Evolutionary conservation across 441 rosid species (phyloP).

Genomic region (Omphalea diandra): DNA sequence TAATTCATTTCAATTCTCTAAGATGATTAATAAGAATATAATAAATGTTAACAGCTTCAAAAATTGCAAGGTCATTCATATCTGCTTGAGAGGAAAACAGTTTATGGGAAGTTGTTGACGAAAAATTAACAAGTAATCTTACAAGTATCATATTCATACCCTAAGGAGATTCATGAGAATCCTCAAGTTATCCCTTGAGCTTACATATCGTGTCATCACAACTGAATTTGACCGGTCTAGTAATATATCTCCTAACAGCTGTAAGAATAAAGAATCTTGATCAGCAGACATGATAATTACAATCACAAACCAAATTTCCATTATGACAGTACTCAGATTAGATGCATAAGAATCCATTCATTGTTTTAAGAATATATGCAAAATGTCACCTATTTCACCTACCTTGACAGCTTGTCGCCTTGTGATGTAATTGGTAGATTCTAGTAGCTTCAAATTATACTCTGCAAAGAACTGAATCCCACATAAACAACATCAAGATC

Average conservation of each 20-base stretch:
- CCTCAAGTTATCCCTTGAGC: constrained; percentile 72
- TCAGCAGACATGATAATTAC: constrained; percentile 6
- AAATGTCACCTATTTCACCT: constrained; percentile 12
- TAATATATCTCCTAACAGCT: constrained; percentile 70
- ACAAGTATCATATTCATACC: constrained; percentile 60
- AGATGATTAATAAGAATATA: background rate
- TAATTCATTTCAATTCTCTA: background rate
- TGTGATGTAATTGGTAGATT: constrained; percentile 65
- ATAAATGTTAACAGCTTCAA: background rate
- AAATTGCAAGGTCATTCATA: background rate
- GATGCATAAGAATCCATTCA: background rate
- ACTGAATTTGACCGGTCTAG: constrained; percentile 74
- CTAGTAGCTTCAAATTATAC: constrained; percentile 61
- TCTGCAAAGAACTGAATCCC: constrained; percentile 57
- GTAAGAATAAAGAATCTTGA: constrained; percentile 16
- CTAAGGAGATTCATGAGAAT: constrained; percentile 86
- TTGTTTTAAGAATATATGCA: background rate
- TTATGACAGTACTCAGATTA: background rate
- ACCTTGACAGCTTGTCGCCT: constrained; percentile 80
- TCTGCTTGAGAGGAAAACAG: background rate
- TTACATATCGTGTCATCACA: constrained; percentile 78
- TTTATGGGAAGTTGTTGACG: background rate
- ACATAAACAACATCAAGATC: constrained; percentile 11
- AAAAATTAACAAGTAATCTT: background rate
- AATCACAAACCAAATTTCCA: constrained; percentile 9